Conservation (phyloP, 768 basidiomycete species). For the Pleurotus tuoliensis region DNA sequence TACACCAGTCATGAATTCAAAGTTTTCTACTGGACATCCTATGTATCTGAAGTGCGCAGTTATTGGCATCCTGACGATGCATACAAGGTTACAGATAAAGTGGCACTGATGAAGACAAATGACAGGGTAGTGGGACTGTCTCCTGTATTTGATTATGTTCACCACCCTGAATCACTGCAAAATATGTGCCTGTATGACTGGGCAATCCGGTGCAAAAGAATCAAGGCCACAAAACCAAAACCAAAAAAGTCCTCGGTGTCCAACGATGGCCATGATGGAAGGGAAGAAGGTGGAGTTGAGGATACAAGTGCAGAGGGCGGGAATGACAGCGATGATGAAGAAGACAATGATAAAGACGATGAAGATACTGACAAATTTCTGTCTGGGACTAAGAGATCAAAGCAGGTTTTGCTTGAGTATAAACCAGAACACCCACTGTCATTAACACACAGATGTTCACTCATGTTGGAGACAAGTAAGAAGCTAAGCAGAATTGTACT, state of each 20-base stretch:
- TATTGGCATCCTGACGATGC: too few relatives aligned
- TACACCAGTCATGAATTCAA: slow-evolving; percentile 27
- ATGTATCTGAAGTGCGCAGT: too few relatives aligned
- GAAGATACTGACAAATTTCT: neutral
- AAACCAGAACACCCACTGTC: neutral
- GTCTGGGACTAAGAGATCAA: neutral
- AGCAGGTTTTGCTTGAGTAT: neutral
- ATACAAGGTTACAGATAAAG: too few relatives aligned
- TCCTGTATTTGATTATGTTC: slow-evolving; percentile 23
- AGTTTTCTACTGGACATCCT: neutral
- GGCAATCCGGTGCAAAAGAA: slow-evolving; percentile 12
- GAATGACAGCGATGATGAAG: neutral
- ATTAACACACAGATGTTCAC: slow-evolving; percentile 1
- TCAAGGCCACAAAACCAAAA: too few relatives aligned
- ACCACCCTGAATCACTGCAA: slow-evolving; percentile 16
- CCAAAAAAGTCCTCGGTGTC: too few relatives aligned
- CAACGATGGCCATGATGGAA: too few relatives aligned
- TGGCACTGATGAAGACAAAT: too few relatives aligned
- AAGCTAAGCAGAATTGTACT: slow-evolving; percentile 12
- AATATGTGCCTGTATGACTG: slow-evolving; percentile 24
- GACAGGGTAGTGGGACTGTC: slow-evolving; percentile 14
- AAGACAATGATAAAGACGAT: neutral
- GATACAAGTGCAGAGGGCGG: too few relatives aligned
- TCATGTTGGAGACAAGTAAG: neutral
- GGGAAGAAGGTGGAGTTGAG: too few relatives aligned